These are phyloP conservation scores for Fallopia convolvulus DNA, from an alignment of 148 eudicot genomes.

Conservation along the genomic window DNA sequence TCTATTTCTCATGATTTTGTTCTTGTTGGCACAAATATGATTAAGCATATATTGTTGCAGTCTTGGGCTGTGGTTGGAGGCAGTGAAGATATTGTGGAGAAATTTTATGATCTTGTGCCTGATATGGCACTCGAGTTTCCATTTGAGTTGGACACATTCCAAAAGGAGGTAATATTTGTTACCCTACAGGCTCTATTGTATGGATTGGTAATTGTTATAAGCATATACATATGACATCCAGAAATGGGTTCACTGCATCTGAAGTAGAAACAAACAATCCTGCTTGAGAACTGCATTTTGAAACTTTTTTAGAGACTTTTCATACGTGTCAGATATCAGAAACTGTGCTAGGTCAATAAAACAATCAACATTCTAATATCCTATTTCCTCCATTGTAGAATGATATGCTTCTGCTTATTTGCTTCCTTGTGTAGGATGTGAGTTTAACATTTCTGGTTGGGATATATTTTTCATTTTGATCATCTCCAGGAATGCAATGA, in stretches of 20 bases:
- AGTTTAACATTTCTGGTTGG: background rate
- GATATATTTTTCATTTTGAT: background rate
- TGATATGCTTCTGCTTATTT: background rate
- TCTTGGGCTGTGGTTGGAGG: conserved; percentile 71
- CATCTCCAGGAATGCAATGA: background rate
- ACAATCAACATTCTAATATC: background rate
- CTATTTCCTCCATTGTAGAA: background rate
- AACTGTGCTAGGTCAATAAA: background rate
- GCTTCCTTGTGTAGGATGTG: background rate
- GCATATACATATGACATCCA: background rate
- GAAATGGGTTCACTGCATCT: background rate
- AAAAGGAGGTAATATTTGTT: conserved; percentile 66
- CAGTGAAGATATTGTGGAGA: conserved; percentile 45
- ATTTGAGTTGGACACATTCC: conserved; percentile 83
- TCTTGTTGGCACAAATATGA: background rate
- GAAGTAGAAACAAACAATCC: conserved; percentile 6
- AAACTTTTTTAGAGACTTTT: background rate
- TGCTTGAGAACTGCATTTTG: background rate
- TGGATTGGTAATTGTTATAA: background rate
- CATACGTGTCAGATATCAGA: background rate
- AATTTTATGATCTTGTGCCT: conserved; percentile 82
- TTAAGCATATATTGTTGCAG: conserved; percentile 28
- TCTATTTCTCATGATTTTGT: background rate
- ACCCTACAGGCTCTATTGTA: background rate
- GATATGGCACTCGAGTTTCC: conserved; percentile 92